Conservation (phyloP, 495 filamentous ascomycete genomes). For the Cairneyella variabilis region DNA sequence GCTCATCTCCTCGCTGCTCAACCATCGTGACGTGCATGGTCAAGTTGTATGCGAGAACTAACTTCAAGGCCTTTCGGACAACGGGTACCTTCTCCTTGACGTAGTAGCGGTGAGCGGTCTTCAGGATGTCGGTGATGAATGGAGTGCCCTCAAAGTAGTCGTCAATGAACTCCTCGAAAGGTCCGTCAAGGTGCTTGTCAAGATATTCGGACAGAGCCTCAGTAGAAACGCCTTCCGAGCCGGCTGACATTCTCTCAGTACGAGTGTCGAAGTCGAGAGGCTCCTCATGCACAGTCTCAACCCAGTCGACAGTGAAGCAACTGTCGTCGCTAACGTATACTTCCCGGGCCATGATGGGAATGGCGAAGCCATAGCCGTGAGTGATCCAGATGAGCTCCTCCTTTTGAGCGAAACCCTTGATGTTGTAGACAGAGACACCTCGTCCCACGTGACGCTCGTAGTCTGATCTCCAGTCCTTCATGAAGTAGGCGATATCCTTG, state of each 20-base stretch:
- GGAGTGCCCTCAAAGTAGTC: constrained; percentile 91
- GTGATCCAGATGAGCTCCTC: constrained; percentile 79
- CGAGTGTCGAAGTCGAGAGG: constrained; percentile 76
- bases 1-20: constrained; percentile 78
- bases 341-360: constrained; percentile 86
- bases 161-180: constrained; percentile 88
- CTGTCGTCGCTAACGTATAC: constrained; percentile 87
- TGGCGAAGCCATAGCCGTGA: constrained; percentile 83
- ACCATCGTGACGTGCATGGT: constrained; percentile 90
- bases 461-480: constrained; percentile 97
- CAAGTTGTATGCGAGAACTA: constrained; percentile 88
- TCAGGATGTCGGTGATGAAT: constrained; percentile 89
- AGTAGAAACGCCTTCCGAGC: constrained; percentile 75
- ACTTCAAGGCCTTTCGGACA: constrained; percentile 85
- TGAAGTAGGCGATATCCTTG: constrained; percentile 94
- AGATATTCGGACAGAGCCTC: constrained; percentile 79
- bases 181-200: constrained; percentile 83
- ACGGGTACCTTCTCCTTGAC: constrained; percentile 75
- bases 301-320: constrained; percentile 89
- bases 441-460: constrained; percentile 84
- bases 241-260: constrained; percentile 80
- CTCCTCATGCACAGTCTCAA: constrained; percentile 65
- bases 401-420: constrained; percentile 82
- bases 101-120: constrained; percentile 89
- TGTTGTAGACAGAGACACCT: constrained; percentile 85